Evolutionary conservation across 176 grass and related monocot genomes (phyloP), one percentile per base, ranked within the genome.

Genomic region (Echinochloa phyllopogon): DNA sequence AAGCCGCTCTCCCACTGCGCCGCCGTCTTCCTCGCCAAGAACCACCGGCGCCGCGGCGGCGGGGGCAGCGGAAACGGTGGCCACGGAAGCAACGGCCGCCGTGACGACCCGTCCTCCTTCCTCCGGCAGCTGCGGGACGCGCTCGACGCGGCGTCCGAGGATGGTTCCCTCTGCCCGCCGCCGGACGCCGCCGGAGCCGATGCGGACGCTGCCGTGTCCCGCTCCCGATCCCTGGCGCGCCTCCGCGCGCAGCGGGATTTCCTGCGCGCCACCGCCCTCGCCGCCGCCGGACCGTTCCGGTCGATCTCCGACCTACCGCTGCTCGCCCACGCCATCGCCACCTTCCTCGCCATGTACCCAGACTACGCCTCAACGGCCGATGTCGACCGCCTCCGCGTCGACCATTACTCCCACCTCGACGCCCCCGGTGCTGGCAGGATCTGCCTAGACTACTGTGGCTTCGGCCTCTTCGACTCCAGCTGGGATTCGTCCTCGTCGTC

Each of bases 361-460:
- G 94, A 99, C 87, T 99, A 94, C 72, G 65, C 92, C 10, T 92
- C 90, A 13, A 96, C 97, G 1, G 64, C 81, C 40, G 68, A 94
- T 47, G 89, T 96, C 25, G 97, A 99, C 82, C 89, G 89, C 45
- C 90, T 99, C 57, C 94, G 97, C 12, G 41, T 70, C 8, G 91
- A 92, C 17, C 91, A 99, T 50, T 99, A 99, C 48, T 94, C 86
- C 63, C 97, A 99, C 67, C 97, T 96, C 14, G 80, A 85, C 65
- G 95, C 90, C 21, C 66, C 88, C 2, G 51, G 63, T 8, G 90
- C 74, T 9, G 83, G 75, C 86, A 96, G 93, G 90, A 91, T 94
- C 64, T 96, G 93, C 82, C 91, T 99, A 1, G 97, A 99, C 81
- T 99, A 99, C 90, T 99, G 97, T 15, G 97, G 97, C 13, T 99